Evolutionary conservation across 495 filamentous ascomycete genomes (phyloP).

Genomic region (Lasiosphaeria ovina): DNA sequence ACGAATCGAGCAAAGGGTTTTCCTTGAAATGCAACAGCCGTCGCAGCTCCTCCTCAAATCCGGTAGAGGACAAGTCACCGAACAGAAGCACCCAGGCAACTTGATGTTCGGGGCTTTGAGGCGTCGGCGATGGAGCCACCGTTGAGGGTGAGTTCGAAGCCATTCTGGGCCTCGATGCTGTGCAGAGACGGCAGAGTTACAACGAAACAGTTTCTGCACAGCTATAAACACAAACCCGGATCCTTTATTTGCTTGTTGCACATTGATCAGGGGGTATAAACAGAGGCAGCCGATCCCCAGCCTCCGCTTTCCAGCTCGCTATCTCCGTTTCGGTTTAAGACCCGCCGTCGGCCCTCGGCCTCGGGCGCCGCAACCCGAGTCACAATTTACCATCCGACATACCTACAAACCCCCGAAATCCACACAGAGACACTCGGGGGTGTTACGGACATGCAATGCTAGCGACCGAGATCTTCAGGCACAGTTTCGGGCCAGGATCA

Average conservation of each 20-base stretch:
- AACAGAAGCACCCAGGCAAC: not conserved
- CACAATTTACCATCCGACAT: not conserved
- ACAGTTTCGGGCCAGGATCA: not conserved
- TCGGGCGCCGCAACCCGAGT: not conserved
- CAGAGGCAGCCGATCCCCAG: not conserved
- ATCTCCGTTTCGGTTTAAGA: not conserved
- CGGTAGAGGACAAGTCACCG: slow-evolving; percentile 3
- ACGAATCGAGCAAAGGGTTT: slow-evolving; percentile 1
- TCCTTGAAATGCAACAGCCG: slow-evolving; percentile 1
- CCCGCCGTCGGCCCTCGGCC: not conserved
- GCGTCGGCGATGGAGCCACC: not conserved
- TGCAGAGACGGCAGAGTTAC: not conserved
- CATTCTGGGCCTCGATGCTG: not conserved
- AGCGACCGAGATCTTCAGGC: not conserved
- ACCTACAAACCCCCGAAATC: not conserved
- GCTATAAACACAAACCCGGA: not conserved
- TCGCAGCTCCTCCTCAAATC: slow-evolving; percentile 1
- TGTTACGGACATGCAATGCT: not conserved
- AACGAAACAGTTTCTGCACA: not conserved
- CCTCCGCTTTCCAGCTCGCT: not conserved
- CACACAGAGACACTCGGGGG: not conserved
- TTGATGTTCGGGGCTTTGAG: not conserved
- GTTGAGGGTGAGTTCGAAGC: slow-evolving; percentile 2
- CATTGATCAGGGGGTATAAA: not conserved
- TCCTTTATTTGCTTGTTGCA: not conserved